Conservation (phyloP, 768 basidiomycete genomes). For the Sporobolomyces roseus region DNA sequence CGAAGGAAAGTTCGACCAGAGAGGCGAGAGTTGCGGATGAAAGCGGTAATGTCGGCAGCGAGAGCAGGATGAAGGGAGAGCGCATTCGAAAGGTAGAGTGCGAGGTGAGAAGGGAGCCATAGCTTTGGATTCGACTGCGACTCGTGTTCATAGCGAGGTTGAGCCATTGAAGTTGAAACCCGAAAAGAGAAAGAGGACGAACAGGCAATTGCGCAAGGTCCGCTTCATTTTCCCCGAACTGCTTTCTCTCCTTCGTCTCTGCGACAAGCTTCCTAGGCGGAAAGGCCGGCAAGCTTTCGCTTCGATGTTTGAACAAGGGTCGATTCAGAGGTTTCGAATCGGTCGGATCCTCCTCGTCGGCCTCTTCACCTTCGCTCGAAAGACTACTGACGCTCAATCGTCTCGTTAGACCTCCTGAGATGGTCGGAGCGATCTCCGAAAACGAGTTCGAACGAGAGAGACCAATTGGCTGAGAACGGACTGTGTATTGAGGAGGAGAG, state of each 20-base stretch:
- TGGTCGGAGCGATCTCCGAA: constrained; percentile 18
- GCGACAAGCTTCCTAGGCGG: background rate
- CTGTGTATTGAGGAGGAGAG: constrained; percentile 21
- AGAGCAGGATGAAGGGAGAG: constrained; percentile 38
- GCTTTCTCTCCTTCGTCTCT: background rate
- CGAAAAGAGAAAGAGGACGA: background rate
- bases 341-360: background rate
- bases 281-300: constrained; percentile 34
- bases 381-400: background rate
- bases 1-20: constrained; percentile 42
- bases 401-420: constrained; percentile 23
- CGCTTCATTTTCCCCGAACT: background rate
- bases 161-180: background rate
- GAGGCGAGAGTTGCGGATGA: constrained; percentile 37
- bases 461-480: constrained; percentile 34
- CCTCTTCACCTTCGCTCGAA: constrained; percentile 7
- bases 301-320: constrained; percentile 18
- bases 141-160: background rate
- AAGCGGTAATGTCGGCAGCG: constrained; percentile 38
- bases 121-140: constrained; percentile 36
- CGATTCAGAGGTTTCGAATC: background rate
- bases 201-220: constrained; percentile 29
- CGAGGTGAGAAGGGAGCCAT: constrained; percentile 42
- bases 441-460: constrained; percentile 17
- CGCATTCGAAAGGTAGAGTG: constrained; percentile 39